These are phyloP conservation scores for Dendrobium chrysotoxum DNA, from an alignment of 106 monocot species.

Conservation along the genomic window DNA sequence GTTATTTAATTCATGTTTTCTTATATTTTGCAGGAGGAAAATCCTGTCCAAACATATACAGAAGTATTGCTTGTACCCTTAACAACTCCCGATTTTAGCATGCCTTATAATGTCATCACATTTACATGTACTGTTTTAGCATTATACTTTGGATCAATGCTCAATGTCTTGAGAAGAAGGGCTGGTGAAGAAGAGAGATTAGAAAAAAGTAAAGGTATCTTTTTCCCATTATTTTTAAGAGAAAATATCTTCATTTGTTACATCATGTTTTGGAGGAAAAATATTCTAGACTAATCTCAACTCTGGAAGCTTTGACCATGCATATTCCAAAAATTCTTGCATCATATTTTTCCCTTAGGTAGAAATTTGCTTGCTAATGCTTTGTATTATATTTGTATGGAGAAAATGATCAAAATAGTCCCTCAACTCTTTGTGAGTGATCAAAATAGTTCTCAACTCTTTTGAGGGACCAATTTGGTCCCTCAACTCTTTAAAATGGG, in stretches of 20 bases:
- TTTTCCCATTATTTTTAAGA: neutral
- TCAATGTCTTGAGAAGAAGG: slow-evolving; percentile 76
- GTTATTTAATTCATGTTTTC: neutral
- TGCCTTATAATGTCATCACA: slow-evolving; percentile 99
- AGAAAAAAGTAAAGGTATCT: slow-evolving; percentile 56
- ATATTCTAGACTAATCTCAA: neutral
- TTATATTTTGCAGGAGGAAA: slow-evolving; percentile 42
- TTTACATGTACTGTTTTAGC: slow-evolving; percentile 94
- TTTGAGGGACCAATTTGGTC: too few species aligned
- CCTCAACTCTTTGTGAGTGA: too few species aligned
- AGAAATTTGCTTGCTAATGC: neutral
- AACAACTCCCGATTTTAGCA: slow-evolving; percentile 98
- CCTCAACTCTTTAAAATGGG: too few species aligned
- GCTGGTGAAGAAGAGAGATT: slow-evolving; percentile 82
- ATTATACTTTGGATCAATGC: slow-evolving; percentile 92
- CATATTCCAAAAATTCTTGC: neutral
- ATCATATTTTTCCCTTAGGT: neutral
- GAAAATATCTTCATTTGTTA: neutral
- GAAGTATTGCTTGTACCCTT: slow-evolving; percentile 95
- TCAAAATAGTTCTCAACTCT: too few species aligned
- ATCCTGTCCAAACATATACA: slow-evolving; percentile 55
- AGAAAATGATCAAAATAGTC: neutral
- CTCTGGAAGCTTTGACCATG: neutral
- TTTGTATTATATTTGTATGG: neutral
- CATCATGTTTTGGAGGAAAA: neutral